Base-by-base conservation (phyloP, 441 rosid genomes). In the Croton setiger region DNA sequence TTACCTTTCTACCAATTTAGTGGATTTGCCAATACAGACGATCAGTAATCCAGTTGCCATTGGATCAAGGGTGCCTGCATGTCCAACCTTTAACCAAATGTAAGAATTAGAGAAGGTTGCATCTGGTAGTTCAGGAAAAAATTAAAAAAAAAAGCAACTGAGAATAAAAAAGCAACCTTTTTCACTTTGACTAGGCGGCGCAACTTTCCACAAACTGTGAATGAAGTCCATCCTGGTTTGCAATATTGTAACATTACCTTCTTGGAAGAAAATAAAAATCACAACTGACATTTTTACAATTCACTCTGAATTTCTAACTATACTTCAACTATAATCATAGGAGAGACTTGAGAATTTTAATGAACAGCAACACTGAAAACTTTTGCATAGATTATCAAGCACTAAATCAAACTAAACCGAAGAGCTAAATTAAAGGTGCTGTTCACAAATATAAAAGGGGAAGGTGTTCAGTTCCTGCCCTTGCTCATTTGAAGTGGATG, bases 61-160 rank as follows among this genome's bases (percentile, higher is more conserved):
- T 52, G 99, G 99, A 86, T 94, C 99, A 76, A 92, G 97, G 7
- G 99, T 92, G 68, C 97, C 99, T 75, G 97, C 97, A 80, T 91
- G 97, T 71, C 97, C 98, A 41, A 93, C 98, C 98, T 93, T 76
- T 17, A 70, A 62, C 35, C 77, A 45, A 81, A 68, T 55, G 43
- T 56, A 68, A 65, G 49, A 21, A 31, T 68, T 14, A 55, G 67
- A 31, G 17, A 36, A 66, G 47, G 13, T 52, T 51, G 5, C 39
- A 54, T 58, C 35, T 60, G n/a, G 60, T 6, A 39, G 33, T 37
- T 63, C 8, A 56, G 51, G 70, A 12, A 15, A 44, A 15, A 15
- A n/a, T 18, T 31, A 48, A 11, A 43, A 20, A 45, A 27, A 17
- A 35, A 6, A 33, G 56, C 52, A 45, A 8, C 53, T 27, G 12